Conservation (phyloP, 1,284 basidiomycete genomes). For the Apiotrichum akiyoshidainum region DNA sequence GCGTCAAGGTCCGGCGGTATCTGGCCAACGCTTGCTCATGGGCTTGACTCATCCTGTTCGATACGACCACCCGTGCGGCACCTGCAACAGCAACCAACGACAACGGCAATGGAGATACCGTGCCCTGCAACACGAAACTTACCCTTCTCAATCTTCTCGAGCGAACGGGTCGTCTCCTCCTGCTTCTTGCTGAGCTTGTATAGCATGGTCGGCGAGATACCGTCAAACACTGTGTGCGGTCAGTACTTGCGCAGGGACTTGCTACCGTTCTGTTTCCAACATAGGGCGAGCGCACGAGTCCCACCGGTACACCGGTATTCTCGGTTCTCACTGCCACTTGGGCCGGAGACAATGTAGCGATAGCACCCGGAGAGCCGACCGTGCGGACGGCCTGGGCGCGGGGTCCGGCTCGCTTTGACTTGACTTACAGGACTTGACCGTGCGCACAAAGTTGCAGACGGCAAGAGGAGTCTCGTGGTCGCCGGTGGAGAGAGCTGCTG, state of each 20-base stretch:
- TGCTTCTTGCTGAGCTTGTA: conserved; percentile 78
- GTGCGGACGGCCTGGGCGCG: background rate
- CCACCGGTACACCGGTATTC: too few relatives aligned
- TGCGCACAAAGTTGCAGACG: conserved; percentile 72
- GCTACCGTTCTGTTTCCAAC: background rate
- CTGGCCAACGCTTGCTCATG: too few relatives aligned
- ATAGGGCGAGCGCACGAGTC: too few relatives aligned
- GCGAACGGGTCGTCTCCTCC: conserved; percentile 72
- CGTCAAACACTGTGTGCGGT: conserved; percentile 33
- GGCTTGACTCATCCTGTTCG: too few relatives aligned
- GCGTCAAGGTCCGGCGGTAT: too few relatives aligned
- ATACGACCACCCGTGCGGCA: too few relatives aligned
- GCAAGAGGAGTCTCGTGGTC: conserved; percentile 66
- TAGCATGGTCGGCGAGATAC: conserved; percentile 31
- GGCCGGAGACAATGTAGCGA: too few relatives aligned
- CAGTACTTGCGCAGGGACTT: background rate
- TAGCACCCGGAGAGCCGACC: too few relatives aligned
- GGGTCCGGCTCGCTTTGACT: background rate
- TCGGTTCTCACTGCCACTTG: too few relatives aligned
- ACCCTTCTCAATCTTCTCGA: conserved; percentile 95
- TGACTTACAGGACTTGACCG: conserved; percentile 68
- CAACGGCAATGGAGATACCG: too few relatives aligned
- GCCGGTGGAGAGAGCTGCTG: conserved; percentile 58
- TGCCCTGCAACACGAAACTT: conserved; percentile 25
- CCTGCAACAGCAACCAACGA: too few relatives aligned